phyloP scores from a whole-genome alignment of 2,329 filamentous ascomycete genomes.

The Aspergillus sp. region DNA sequence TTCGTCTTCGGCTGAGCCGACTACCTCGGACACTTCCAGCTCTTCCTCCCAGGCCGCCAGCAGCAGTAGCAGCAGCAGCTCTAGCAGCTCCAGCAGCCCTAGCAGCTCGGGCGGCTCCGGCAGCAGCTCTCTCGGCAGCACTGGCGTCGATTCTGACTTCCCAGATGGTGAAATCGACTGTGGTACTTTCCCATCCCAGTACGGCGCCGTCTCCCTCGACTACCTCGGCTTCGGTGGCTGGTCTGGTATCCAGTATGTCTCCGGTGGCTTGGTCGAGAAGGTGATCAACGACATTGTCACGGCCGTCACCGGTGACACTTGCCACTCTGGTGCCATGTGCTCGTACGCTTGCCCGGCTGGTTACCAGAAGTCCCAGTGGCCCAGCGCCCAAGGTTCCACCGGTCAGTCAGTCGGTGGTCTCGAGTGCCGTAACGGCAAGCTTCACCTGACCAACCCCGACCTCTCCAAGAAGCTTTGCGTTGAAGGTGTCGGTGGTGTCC shows the following conservation, averaged over 20 bases:
- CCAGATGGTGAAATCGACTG: constrained; percentile 67
- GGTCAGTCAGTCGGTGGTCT: constrained; percentile 84
- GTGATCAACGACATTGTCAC: constrained; percentile 60
- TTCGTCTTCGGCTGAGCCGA: constrained; percentile 9
- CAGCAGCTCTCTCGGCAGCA: constrained; percentile 19
- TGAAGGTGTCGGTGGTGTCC: constrained; percentile 59
- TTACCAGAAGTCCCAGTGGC: constrained; percentile 91
- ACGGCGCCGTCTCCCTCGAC: constrained; percentile 64
- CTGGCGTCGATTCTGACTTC: constrained; percentile 61
- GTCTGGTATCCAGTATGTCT: constrained; percentile 66
- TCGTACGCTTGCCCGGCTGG: constrained; percentile 89
- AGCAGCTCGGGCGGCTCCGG: constrained; percentile 12
- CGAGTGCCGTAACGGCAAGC: constrained; percentile 63
- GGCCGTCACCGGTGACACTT: constrained; percentile 53
- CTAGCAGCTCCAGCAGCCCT: constrained; percentile 19
- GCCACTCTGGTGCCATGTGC: constrained; percentile 62
- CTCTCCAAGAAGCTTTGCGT: constrained; percentile 65
- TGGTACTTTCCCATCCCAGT: constrained; percentile 64
- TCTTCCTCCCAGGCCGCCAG: constrained; percentile 16
- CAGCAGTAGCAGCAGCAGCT: constrained; percentile 9
- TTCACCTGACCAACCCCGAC: constrained; percentile 65
- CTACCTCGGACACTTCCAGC: constrained; percentile 8
- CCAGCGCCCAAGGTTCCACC: constrained; percentile 63
- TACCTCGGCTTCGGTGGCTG: constrained; percentile 68
- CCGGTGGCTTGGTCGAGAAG: constrained; percentile 34